phyloP scores from a whole-genome alignment of 441 rosid genomes.

The Gossypium lobatum region DNA sequence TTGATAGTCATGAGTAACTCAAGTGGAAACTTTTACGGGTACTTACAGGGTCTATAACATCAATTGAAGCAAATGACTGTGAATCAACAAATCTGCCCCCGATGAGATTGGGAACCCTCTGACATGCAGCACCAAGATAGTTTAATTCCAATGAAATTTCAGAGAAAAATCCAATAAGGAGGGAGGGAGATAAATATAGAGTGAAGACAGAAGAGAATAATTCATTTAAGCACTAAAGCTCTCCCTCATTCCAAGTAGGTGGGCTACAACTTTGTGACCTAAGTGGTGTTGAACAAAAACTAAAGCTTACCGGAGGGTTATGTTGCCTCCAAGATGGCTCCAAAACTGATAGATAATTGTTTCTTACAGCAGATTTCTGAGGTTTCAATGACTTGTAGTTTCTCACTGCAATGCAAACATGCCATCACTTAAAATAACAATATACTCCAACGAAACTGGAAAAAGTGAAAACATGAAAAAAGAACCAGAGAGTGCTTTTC shows the following conservation, averaged over 20 bases:
- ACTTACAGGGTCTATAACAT: conserved; percentile 49
- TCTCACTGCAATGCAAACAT: conserved; percentile 35
- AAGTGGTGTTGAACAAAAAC: conserved; percentile 17
- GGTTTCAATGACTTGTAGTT: conserved; percentile 47
- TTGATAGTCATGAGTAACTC: neutral
- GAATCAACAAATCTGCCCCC: conserved; percentile 46
- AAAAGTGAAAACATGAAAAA: neutral
- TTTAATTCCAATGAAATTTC: conserved; percentile 19
- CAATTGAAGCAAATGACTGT: conserved; percentile 32
- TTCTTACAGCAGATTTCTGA: conserved; percentile 33
- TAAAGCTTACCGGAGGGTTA: conserved; percentile 44
- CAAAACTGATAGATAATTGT: conserved; percentile 32
- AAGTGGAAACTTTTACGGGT: neutral
- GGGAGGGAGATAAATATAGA: neutral
- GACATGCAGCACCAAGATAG: conserved; percentile 18
- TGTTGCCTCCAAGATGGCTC: conserved; percentile 49
- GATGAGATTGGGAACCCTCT: conserved; percentile 50
- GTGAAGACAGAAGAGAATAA: conserved; percentile 1
- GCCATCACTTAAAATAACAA: conserved; percentile 9
- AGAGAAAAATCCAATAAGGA: conserved; percentile 6
- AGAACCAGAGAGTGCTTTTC: neutral
- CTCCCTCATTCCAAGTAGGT: conserved; percentile 15
- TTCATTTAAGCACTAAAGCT: conserved; percentile 1
- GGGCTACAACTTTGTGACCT: conserved; percentile 14
- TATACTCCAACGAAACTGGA: neutral